Evolutionary conservation across 2,329 filamentous ascomycete species (phyloP).

Genomic region (Apiospora rasikravindrae): DNA sequence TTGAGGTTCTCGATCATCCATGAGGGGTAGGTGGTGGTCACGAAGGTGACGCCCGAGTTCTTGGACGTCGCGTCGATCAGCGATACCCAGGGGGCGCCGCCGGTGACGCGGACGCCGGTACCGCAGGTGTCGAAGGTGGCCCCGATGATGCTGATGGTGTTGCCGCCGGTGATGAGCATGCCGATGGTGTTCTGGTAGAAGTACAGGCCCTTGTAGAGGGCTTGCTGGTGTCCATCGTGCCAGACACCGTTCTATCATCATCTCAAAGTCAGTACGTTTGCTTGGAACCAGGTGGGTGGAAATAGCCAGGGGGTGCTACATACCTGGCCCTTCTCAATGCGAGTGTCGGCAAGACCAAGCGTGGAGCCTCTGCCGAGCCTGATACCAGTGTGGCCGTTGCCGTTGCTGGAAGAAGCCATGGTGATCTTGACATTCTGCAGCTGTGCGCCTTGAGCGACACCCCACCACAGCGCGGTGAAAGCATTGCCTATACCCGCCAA

Average conservation of each 20-base stretch:
- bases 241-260: slow-evolving; percentile 45
- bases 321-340: slow-evolving; percentile 46
- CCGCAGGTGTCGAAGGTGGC: slow-evolving; percentile 48
- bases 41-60: slow-evolving; percentile 48
- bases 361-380: slow-evolving; percentile 47
- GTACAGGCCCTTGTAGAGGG: slow-evolving; percentile 49
- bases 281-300: slow-evolving; percentile 37
- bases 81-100: slow-evolving; percentile 46
- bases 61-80: slow-evolving; percentile 47
- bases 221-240: slow-evolving; percentile 50
- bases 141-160: slow-evolving; percentile 46
- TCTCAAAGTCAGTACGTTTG: slow-evolving; percentile 37
- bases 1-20: slow-evolving; percentile 50
- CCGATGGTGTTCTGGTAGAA: slow-evolving; percentile 49
- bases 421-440: slow-evolving; percentile 50
- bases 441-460: slow-evolving; percentile 49
- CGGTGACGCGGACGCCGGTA: slow-evolving; percentile 43
- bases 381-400: slow-evolving; percentile 48
- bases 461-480: slow-evolving; percentile 50
- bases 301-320: slow-evolving; percentile 4
- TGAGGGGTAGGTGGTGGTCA: slow-evolving; percentile 44
- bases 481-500: slow-evolving; percentile 32
- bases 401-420: slow-evolving; percentile 43
- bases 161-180: slow-evolving; percentile 43
- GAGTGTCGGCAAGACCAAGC: slow-evolving; percentile 46